Evolutionary conservation across 768 basidiomycete genomes (phyloP).

Genomic region (Termitomyces sp.): DNA sequence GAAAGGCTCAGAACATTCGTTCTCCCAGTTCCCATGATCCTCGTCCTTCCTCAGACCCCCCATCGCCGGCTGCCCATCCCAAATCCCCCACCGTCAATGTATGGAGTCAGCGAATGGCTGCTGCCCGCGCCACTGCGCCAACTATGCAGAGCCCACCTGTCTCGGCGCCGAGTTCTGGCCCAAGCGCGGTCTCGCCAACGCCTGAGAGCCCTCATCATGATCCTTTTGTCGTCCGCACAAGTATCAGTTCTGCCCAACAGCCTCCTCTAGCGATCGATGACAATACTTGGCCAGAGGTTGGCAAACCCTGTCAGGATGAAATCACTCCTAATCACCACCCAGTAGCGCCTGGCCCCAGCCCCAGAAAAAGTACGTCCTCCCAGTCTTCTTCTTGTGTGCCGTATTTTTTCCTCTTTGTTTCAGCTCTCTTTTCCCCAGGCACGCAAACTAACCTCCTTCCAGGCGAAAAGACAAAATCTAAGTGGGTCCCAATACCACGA

Average conservation of each 20-base stretch:
- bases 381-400: background rate
- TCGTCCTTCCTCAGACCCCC: background rate
- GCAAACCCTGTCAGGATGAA: conserved; percentile 26
- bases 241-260: conserved; percentile 13
- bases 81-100: conserved; percentile 24
- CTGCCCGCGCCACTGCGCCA: conserved; percentile 16
- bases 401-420: conserved; percentile 1
- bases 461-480: conserved; percentile 60
- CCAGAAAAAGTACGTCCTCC: conserved; percentile 27
- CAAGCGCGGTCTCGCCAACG: conserved; percentile 11
- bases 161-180: conserved; percentile 15
- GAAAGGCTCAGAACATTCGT: conserved; percentile 41
- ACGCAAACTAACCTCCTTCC: conserved; percentile 6
- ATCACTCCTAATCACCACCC: conserved; percentile 1
- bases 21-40: conserved; percentile 15
- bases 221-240: conserved; percentile 42
- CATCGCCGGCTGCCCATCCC: conserved; percentile 1
- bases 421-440: background rate
- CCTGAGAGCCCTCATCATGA: conserved; percentile 27
- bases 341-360: conserved; percentile 10
- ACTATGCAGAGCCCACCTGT: background rate
- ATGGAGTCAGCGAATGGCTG: conserved; percentile 29
- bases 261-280: conserved; percentile 30
- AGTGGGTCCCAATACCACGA: conserved; percentile 60
- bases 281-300: conserved; percentile 45